These are phyloP conservation scores for Eucommia ulmoides DNA, from an alignment of 257 asterid species.

Conservation along the genomic window DNA sequence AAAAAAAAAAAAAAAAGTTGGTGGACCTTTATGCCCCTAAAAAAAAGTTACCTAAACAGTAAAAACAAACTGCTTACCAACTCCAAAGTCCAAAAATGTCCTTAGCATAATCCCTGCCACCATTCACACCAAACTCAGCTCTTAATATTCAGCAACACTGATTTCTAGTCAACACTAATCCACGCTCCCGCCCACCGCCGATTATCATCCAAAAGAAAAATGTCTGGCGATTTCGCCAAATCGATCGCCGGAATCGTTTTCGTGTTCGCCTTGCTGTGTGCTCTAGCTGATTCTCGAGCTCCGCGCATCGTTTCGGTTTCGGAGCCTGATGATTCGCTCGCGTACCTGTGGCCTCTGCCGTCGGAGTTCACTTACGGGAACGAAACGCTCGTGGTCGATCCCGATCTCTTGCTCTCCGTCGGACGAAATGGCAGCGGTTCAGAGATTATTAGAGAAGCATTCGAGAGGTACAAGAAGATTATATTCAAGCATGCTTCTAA, in stretches of 20 bases:
- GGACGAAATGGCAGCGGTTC: constrained; percentile 46
- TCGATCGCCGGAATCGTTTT: background rate
- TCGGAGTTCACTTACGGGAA: constrained; percentile 58
- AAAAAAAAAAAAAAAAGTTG: too few species aligned
- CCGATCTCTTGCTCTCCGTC: constrained; percentile 39
- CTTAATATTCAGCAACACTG: too few species aligned
- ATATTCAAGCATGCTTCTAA: constrained; percentile 38
- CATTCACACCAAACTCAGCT: too few species aligned
- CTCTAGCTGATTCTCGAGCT: constrained; percentile 18
- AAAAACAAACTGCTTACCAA: too few species aligned
- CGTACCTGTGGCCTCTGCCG: constrained; percentile 81
- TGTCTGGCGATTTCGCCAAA: background rate
- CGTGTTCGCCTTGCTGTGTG: background rate
- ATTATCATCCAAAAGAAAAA: background rate
- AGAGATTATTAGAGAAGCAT: constrained; percentile 41
- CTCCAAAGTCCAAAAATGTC: too few species aligned
- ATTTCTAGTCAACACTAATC: too few species aligned
- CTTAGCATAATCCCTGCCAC: too few species aligned
- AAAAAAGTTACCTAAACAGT: too few species aligned
- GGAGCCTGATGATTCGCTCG: constrained; percentile 28
- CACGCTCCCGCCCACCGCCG: too few species aligned
- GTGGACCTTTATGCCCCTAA: too few species aligned
- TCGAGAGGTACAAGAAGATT: constrained; percentile 49
- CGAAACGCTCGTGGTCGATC: constrained; percentile 67
- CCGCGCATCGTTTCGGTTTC: constrained; percentile 15